Percentiles rank a stretch among this genome's conserved stretches.
Evolutionary conservation across 2,329 filamentous ascomycete genomes (phyloP).

Genomic region (Phialocephala subalpina): DNA sequence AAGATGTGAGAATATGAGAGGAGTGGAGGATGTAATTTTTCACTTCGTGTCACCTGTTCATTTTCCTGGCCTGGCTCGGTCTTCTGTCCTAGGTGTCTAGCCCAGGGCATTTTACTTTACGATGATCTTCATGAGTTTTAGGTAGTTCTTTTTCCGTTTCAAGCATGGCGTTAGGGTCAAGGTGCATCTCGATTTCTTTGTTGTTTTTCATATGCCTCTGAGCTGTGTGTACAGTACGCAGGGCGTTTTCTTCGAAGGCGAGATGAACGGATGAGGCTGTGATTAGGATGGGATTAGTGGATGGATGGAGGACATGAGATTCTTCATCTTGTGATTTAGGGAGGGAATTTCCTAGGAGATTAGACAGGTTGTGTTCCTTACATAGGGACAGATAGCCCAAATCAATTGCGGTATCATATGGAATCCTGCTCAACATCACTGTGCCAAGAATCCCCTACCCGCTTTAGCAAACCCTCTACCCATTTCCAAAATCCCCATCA

Average conservation of each 20-base stretch:
- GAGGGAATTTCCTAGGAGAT: slow-evolving; percentile 1
- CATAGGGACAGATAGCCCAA: slow-evolving; percentile 1
- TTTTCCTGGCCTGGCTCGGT: slow-evolving; percentile 3
- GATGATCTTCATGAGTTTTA: slow-evolving; percentile 15
- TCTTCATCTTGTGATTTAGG: slow-evolving; percentile 3
- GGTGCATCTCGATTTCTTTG: slow-evolving; percentile 1
- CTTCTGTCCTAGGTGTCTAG: not conserved
- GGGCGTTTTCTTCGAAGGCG: not conserved
- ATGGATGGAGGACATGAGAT: not conserved
- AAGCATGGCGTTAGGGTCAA: slow-evolving; percentile 15
- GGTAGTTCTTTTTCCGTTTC: slow-evolving; percentile 8
- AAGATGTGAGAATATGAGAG: not conserved
- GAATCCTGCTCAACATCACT: not conserved
- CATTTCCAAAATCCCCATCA: too few relatives aligned
- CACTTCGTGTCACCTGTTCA: slow-evolving; percentile 9
- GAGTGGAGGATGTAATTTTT: not conserved
- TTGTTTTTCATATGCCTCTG: not conserved
- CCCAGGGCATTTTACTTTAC: not conserved
- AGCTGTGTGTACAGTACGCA: slow-evolving; percentile 9
- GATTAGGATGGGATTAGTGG: not conserved
- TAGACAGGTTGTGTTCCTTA: not conserved
- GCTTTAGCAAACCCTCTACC: too few relatives aligned
- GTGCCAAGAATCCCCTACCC: not conserved
- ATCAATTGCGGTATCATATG: not conserved
- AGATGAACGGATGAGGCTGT: not conserved